A percentile compares a stretch with the other conserved stretches of the same genome.
These are phyloP conservation scores for Trapa bicornis DNA, from an alignment of 345 rosid species.

Conservation along the genomic window DNA sequence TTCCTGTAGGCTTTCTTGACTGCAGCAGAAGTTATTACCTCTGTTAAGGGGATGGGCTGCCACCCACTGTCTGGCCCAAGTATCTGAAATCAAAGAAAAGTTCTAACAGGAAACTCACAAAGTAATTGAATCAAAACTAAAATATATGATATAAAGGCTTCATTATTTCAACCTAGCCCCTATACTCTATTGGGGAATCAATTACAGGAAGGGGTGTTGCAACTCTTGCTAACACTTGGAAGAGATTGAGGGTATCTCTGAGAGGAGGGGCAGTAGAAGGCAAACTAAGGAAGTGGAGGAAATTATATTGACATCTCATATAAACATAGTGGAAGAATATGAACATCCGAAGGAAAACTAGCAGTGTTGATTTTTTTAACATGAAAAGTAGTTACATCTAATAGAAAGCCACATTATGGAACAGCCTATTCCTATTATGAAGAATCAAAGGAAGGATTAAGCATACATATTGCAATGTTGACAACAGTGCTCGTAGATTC, in stretches of 20 bases:
- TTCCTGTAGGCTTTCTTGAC: conserved; percentile 93
- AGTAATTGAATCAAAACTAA: not conserved
- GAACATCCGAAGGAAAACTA: not conserved
- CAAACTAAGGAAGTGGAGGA: too few relatives aligned
- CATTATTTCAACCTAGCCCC: not conserved
- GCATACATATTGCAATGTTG: conserved; percentile 97
- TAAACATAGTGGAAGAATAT: not conserved
- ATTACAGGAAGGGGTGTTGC: not conserved
- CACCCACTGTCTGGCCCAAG: conserved; percentile 84
- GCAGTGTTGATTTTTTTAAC: not conserved
- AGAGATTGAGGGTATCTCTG: not conserved
- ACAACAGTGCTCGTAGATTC: conserved; percentile 84
- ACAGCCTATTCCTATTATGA: not conserved
- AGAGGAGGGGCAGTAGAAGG: too few relatives aligned
- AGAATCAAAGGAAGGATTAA: not conserved
- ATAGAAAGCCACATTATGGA: not conserved
- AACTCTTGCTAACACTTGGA: not conserved
- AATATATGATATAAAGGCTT: not conserved
- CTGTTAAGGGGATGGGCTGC: conserved; percentile 88
- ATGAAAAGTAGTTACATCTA: not conserved
- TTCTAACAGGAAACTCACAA: not conserved
- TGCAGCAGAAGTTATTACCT: conserved; percentile 86
- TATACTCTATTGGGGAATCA: not conserved
- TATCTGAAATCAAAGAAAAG: conserved; percentile 36
- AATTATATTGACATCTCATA: too few relatives aligned